Percentiles rank a stretch among this genome's conserved stretches.
These are phyloP conservation scores for Urtica urens DNA, from an alignment of 306 rosid genomes.

Conservation along the genomic window DNA sequence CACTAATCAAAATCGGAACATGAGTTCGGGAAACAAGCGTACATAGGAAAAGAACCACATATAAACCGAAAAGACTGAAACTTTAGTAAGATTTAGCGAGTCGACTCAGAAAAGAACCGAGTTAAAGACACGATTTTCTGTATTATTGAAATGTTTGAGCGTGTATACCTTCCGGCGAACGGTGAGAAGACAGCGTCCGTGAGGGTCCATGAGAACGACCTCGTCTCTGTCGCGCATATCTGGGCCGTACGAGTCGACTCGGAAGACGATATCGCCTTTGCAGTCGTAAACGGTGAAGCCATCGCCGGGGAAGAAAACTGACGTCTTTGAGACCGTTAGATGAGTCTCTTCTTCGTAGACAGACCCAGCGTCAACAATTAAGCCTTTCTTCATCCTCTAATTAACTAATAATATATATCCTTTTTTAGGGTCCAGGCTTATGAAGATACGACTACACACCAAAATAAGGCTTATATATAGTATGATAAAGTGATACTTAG, in stretches of 20 bases:
- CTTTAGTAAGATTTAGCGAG: neutral
- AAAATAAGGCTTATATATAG: neutral
- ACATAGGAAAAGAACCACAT: neutral
- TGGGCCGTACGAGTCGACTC: slow-evolving; percentile 81
- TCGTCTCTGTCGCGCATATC: slow-evolving; percentile 41
- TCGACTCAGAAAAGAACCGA: neutral
- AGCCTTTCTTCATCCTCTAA: slow-evolving; percentile 29
- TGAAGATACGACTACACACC: too few species aligned
- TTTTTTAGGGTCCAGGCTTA: too few species aligned
- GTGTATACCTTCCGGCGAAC: slow-evolving; percentile 55
- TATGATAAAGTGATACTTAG: too few species aligned
- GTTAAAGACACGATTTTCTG: neutral
- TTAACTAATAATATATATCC: too few species aligned
- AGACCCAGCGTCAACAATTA: slow-evolving; percentile 35
- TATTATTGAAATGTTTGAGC: too few species aligned
- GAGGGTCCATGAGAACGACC: slow-evolving; percentile 78
- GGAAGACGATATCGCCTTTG: slow-evolving; percentile 62
- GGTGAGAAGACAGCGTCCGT: slow-evolving; percentile 83
- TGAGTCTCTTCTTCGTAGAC: slow-evolving; percentile 42
- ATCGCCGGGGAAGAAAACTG: slow-evolving; percentile 66
- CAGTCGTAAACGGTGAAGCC: slow-evolving; percentile 74
- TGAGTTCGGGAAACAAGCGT: neutral
- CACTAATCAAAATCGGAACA: neutral
- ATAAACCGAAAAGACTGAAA: too few species aligned
- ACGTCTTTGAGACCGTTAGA: slow-evolving; percentile 78